Conservation (phyloP, 2,329 filamentous ascomycete genomes). For the Claviceps citrina region DNA sequence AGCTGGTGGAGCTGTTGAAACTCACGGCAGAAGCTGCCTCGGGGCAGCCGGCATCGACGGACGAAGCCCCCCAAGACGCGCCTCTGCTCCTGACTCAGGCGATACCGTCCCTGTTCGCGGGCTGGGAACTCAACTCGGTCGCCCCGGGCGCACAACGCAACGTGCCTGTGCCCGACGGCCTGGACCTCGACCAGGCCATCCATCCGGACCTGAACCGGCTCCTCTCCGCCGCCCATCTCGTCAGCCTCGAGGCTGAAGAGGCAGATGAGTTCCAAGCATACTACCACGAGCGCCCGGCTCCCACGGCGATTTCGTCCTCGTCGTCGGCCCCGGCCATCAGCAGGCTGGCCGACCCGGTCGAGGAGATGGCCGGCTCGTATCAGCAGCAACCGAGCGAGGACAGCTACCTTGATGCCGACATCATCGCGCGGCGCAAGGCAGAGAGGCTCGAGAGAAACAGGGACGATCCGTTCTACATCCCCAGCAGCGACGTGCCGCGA, state of each 20-base stretch:
- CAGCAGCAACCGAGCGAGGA: constrained; percentile 47
- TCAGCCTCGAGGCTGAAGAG: constrained; percentile 34
- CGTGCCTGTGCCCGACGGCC: constrained; percentile 59
- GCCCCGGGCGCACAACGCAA: constrained; percentile 69
- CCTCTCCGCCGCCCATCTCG: constrained; percentile 41
- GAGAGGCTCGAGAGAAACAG: constrained; percentile 70
- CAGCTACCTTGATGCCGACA: constrained; percentile 55
- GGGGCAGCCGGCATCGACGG: constrained; percentile 44
- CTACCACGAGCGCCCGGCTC: constrained; percentile 42
- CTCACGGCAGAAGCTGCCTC: constrained; percentile 69
- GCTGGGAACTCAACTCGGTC: constrained; percentile 84
- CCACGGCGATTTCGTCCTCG: constrained; percentile 35
- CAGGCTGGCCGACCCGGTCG: constrained; percentile 34
- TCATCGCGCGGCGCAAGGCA: constrained; percentile 55
- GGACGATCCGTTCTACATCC: constrained; percentile 94
- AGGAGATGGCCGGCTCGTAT: constrained; percentile 32
- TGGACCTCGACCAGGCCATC: constrained; percentile 71
- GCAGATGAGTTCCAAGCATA: constrained; percentile 54
- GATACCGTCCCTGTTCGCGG: constrained; percentile 73
- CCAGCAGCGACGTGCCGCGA: constrained; percentile 34
- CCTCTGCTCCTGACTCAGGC: constrained; percentile 80
- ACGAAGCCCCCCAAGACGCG: constrained; percentile 44
- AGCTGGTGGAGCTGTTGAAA: constrained; percentile 79
- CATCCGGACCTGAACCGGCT: constrained; percentile 57
- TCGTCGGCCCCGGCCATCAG: constrained; percentile 38